Evolutionary conservation across 352 stramenopile species (phyloP).

Genomic region (Thalassiosira exigua): DNA sequence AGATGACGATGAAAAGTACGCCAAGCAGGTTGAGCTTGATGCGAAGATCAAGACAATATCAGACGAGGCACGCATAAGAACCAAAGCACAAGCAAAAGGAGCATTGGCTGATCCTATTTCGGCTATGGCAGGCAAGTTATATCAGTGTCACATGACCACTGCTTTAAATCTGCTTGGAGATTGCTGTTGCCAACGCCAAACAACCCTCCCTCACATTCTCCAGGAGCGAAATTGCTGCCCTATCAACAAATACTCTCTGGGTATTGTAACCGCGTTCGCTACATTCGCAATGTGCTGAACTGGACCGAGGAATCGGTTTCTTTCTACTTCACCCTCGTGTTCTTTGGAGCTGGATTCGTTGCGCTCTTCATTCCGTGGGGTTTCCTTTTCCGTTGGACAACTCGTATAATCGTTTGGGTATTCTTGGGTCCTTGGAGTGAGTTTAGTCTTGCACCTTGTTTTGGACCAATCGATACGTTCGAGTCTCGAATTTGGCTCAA

Average conservation of each 20-base stretch:
- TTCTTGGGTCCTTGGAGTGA: constrained; percentile 14
- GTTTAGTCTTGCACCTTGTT: constrained; percentile 16
- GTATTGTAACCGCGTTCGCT: constrained; percentile 53
- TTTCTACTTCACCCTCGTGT: constrained; percentile 66
- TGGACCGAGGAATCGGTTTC: constrained; percentile 77
- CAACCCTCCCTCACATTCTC: constrained; percentile 27
- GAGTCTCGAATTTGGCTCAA: too few relatives aligned
- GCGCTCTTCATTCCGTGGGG: constrained; percentile 70
- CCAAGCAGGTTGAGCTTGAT: constrained; percentile 57
- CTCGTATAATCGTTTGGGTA: constrained; percentile 34
- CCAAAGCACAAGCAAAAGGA: constrained; percentile 43
- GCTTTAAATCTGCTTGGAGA: too few relatives aligned
- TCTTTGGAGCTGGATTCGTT: constrained; percentile 55
- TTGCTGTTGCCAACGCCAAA: too few relatives aligned
- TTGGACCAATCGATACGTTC: too few relatives aligned
- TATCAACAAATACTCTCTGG: constrained; percentile 29
- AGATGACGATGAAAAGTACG: constrained; percentile 44
- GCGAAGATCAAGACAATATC: constrained; percentile 61
- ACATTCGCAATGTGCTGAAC: constrained; percentile 49
- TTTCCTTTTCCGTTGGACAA: constrained; percentile 70
- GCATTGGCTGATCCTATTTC: constrained; percentile 40
- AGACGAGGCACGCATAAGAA: constrained; percentile 60
- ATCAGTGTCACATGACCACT: too few relatives aligned
- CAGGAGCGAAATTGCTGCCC: constrained; percentile 26
- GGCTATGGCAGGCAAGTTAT: too few relatives aligned